phyloP scores from a whole-genome alignment of 2,329 filamentous ascomycete species.

The Akanthomyces dipterigenus region DNA sequence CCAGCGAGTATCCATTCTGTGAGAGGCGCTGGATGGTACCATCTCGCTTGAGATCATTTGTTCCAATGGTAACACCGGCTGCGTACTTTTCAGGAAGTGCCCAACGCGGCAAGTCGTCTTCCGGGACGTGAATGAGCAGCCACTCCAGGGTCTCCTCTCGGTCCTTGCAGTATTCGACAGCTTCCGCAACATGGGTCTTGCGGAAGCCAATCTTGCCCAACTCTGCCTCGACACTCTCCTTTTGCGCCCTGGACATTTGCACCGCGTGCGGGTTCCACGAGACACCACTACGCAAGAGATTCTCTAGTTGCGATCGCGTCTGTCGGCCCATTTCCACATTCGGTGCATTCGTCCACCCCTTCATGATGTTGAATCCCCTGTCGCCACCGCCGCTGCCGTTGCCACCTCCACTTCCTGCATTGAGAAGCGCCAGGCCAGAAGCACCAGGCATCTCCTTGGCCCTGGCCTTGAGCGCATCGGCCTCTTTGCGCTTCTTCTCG shows the following conservation, averaged over 20 bases:
- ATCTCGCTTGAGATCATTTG: conserved; percentile 73
- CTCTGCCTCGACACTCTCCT: conserved; percentile 60
- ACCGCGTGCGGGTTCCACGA: conserved; percentile 83
- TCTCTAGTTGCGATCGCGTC: conserved; percentile 72
- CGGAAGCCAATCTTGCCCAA: conserved; percentile 77
- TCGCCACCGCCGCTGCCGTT: conserved; percentile 16
- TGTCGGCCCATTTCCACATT: conserved; percentile 89
- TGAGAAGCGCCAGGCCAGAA: conserved; percentile 47
- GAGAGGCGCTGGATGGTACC: conserved; percentile 75
- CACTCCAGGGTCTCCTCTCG: conserved; percentile 90
- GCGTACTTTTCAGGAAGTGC: conserved; percentile 86
- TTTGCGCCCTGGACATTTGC: conserved; percentile 52
- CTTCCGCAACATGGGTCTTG: conserved; percentile 83
- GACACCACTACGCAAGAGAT: conserved; percentile 67
- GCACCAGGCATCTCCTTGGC: conserved; percentile 56
- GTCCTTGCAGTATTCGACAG: conserved; percentile 80
- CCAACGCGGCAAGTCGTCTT: conserved; percentile 92
- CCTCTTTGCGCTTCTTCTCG: conserved; percentile 73
- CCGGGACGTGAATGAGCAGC: conserved; percentile 92
- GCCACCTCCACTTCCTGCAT: conserved; percentile 24
- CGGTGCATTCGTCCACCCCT: conserved; percentile 76
- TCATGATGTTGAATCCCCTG: conserved; percentile 41
- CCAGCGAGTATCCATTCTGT: conserved; percentile 74
- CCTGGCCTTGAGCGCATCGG: conserved; percentile 60
- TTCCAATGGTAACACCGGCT: conserved; percentile 80